phyloP scores from a whole-genome alignment of 75 land plant genomes.

The Ceratopteris richardii region DNA sequence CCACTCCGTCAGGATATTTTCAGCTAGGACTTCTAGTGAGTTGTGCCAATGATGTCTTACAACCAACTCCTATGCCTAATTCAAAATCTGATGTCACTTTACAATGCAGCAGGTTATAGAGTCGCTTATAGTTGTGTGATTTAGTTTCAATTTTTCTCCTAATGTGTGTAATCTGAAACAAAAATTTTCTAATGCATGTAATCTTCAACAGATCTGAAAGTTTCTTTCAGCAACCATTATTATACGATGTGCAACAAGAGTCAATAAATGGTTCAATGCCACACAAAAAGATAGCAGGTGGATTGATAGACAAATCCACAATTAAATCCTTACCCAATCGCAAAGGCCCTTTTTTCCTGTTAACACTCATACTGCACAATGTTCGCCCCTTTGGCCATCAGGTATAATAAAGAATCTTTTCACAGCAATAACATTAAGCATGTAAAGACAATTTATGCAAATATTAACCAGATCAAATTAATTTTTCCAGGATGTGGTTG shows the following conservation, averaged over 20 bases:
- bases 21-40: slow-evolving; percentile 78
- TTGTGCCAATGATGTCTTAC: slow-evolving; percentile 36
- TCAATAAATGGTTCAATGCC: slow-evolving; percentile 22
- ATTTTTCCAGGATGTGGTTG: slow-evolving; percentile 79
- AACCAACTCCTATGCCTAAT: background rate
- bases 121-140: too few relatives aligned
- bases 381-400: slow-evolving; percentile 69
- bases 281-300: slow-evolving; percentile 52
- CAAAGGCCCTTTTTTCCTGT: slow-evolving; percentile 54
- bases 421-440: too few relatives aligned
- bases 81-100: background rate
- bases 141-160: too few relatives aligned
- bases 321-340: slow-evolving; percentile 46
- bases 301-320: slow-evolving; percentile 46
- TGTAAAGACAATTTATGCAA: too few relatives aligned
- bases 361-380: slow-evolving; percentile 70
- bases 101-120: too few relatives aligned
- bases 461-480: too few relatives aligned
- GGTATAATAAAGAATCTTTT: slow-evolving; percentile 31
- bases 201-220: too few relatives aligned
- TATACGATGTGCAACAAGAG: slow-evolving; percentile 16
- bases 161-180: too few relatives aligned
- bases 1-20: slow-evolving; percentile 60
- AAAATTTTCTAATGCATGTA: too few relatives aligned
- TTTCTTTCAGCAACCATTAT: slow-evolving; percentile 6